Evolutionary conservation across 441 rosid species (phyloP), one percentile per base, ranked within the genome.

Genomic region (Raphanus hybrid): DNA sequence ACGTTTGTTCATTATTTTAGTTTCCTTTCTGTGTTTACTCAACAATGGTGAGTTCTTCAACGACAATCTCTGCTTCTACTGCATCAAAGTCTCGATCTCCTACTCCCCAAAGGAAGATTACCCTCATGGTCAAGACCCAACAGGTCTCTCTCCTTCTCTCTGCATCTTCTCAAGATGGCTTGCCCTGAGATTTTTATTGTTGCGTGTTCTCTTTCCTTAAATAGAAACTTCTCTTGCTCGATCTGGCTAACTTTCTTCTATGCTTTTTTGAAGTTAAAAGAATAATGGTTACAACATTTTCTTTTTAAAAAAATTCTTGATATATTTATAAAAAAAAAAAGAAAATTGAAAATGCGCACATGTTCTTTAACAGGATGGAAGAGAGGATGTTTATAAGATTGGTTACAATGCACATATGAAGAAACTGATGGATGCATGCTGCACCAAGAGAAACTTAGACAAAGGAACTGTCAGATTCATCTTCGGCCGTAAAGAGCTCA

Each of bases 41-140:
- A 20, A 67, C 23, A 26, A 67, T 67, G 70, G 70, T 67, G 70
- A 67, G 58, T 14, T 74, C 75, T 5, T 15, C 75, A 7, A 29
- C 15, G 1, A 79, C 82, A 0, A 57, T 79, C 75, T 79, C 79
- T 74, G 82, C 63, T 10, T 79, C 82, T 20, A 54, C 15, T 45
- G 52, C 52, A 15, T 14, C 75, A 34, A 79, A 79, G 65, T 74
- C 78, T 52, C 55, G 60, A 67, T 67, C 81, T 67, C 77, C 52
- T 37, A 41, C 64, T 9, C 63, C 73, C 8, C 15, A 11, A 34
- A 7, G 6, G 18, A 78, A 78, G 23, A 2, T 78, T 14, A 61
- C 35, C 5, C 50, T 78, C 77, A 72, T 0, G 48, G 73, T 78
- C 65, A 78, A 78, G 74, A 73, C 57, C 70, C 77, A 73, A 50